Base-by-base conservation (phyloP, 805 yeast genomes). In the Candida khao-thaluensis region DNA sequence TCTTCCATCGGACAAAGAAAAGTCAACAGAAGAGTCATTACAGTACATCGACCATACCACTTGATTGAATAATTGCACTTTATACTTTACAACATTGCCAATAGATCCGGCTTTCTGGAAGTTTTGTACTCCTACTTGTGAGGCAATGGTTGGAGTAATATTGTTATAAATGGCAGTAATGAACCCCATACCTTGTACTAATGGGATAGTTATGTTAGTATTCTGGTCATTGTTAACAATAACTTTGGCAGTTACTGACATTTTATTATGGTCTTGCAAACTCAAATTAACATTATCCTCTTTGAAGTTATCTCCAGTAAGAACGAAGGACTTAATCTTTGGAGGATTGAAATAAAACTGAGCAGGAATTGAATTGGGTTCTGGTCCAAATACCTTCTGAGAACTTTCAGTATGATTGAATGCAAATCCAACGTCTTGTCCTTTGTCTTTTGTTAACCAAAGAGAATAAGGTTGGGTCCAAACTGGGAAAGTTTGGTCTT, bases 381-480 rank as follows among this genome's bases (percentile, higher is more conserved):
- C 83, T 6, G 82, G 84, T 1, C 89, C 95, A 58, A 66, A 82
- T 2, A 85, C 95, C 43, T 76, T 60, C 48, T 84, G 87, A 5
- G 66, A 50, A 2, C 71, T 69, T 3, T 69, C 67, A 1, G 82
- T 76, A 50, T 86, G 88, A 20, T 85, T 73, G 34, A 83, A 66
- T 1, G 86, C 89, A 37, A 85, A 54, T 2, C 95, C 95, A 22
- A 60, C 64, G 38, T 72, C 78, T 33, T 64, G 64, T 5, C 53
- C 58, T 2, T 62, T 64, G 28, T 66, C 72, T 39, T 67, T 76
- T 7, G 81, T 65, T 45, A 69, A 69, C 91, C 90, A 85, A 5
- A 84, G 62, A 21, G 86, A 77, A 53, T 85, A 85, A 1, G 95
- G 95, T 49, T 83, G 88, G 0, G 91, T 78, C 89, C 90, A 86